Base-by-base conservation (phyloP, 305 asterid species). In the Solanum hybrid region DNA sequence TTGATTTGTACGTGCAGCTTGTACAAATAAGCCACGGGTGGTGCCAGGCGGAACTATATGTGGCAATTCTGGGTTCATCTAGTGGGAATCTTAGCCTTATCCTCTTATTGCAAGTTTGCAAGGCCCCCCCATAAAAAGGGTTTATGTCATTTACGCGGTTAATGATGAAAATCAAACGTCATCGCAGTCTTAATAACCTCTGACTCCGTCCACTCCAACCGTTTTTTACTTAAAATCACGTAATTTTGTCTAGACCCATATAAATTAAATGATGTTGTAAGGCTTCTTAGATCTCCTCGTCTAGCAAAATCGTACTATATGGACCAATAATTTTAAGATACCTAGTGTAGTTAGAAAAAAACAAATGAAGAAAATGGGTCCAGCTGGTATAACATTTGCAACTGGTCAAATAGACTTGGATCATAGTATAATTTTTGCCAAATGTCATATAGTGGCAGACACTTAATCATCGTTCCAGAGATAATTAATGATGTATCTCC, bases 1-100 rank as follows among this genome's bases (percentile, higher is more conserved):
- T 84, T 84, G 73, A 1, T 7, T 5, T 9, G 88, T 78, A 90
- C 92, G 90, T 90, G 92, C 90, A 77, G 42, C 86, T 31, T 56
- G 7, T 2, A 3, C 12, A 17, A 64, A 24, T 64, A 11, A 84
- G 86, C 90, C 87, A 84, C 87, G 75, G 0, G 36, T 27, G 16
- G 36, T 80, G 69, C 10, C 69, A 60, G 71, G 9, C 5, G 6
- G 38, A 81, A 82, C 87, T 4, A 84, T 69, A 69, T 84, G 73
- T 51, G 87, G 87, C 87, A 51, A 81, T 8, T 40, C 1, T 14
- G 69, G 16, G 31, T 81, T 42, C 86, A 42, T 40, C 16, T 81
- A 13, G 17, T 81, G 71, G 37, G 86, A 40, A 81, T 42, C 13
- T 42, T 29, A 40, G 26, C 16, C 86, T 81, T 81, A 81, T 81